Conservation (phyloP, 164 flowering plant genomes). For the Berberis thunbergii region DNA sequence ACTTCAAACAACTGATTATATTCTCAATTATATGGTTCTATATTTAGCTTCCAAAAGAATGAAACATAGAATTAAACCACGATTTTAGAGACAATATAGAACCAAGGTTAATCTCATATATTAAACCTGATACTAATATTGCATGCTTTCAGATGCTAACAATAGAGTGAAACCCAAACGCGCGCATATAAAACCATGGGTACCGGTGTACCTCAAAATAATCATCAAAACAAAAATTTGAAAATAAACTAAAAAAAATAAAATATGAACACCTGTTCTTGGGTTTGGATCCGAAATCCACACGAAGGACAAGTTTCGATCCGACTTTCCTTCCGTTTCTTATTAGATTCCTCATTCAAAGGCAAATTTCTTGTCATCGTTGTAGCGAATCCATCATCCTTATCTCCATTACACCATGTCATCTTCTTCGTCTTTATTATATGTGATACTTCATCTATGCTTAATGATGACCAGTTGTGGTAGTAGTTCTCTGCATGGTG, state of each 20-base stretch:
- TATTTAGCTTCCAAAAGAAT: too few relatives aligned
- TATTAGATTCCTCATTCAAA: neutral
- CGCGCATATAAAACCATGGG: too few relatives aligned
- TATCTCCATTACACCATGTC: constrained; percentile 44
- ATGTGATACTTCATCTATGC: constrained; percentile 10
- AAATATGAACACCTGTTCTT: constrained; percentile 31
- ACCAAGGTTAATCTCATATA: too few relatives aligned
- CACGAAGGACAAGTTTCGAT: constrained; percentile 48
- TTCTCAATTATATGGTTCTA: too few relatives aligned
- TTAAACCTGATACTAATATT: too few relatives aligned
- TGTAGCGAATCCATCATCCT: constrained; percentile 9
- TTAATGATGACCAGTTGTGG: constrained; percentile 24
- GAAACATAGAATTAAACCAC: too few relatives aligned
- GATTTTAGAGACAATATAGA: too few relatives aligned
- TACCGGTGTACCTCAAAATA: too few relatives aligned
- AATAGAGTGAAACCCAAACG: too few relatives aligned
- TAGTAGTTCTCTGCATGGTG: neutral
- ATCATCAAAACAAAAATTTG: neutral
- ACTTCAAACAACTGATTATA: neutral
- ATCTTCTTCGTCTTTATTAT: constrained; percentile 23
- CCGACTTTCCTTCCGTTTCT: constrained; percentile 1
- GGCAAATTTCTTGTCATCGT: constrained; percentile 7
- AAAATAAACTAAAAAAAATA: constrained; percentile 3
- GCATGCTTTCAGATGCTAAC: too few relatives aligned
- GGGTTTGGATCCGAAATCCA: constrained; percentile 35